These are phyloP conservation scores for Claviceps pazoutovae DNA, from an alignment of 2,329 filamentous ascomycete species.

Conservation along the genomic window DNA sequence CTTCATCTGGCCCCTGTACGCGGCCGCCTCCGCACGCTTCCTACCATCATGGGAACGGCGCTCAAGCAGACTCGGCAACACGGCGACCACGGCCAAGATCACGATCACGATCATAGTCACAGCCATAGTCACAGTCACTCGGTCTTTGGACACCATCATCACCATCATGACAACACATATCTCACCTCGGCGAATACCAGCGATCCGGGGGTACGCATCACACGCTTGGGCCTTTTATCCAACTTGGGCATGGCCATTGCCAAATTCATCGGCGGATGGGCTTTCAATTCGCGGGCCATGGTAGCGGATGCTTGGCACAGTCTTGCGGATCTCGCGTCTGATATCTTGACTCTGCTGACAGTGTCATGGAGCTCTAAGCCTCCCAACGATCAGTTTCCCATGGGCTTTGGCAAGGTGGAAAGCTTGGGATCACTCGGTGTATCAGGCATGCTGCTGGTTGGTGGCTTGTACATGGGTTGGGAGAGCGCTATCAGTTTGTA, in stretches of 20 bases:
- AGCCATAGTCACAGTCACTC: constrained; percentile 20
- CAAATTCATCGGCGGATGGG: constrained; percentile 83
- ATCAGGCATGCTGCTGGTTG: constrained; percentile 76
- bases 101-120: constrained; percentile 20
- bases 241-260: constrained; percentile 90
- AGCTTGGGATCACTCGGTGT: constrained; percentile 87
- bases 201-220: constrained; percentile 51
- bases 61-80: constrained; percentile 20
- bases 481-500: constrained; percentile 56
- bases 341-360: constrained; percentile 85
- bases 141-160: constrained; percentile 51
- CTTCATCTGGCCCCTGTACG: constrained; percentile 11
- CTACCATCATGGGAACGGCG: constrained; percentile 16
- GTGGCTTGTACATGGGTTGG: constrained; percentile 84
- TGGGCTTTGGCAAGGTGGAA: constrained; percentile 95
- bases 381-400: constrained; percentile 70
- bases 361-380: constrained; percentile 86
- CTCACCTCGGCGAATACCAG: constrained; percentile 77
- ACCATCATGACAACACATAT: constrained; percentile 85
- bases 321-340: constrained; percentile 86
- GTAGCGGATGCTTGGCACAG: constrained; percentile 91
- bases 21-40: constrained; percentile 10
- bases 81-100: constrained; percentile 20
- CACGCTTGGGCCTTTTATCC: constrained; percentile 50
- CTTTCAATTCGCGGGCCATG: constrained; percentile 90